Conservation (phyloP, 306 rosid species). For the Biancaea sappan region DNA sequence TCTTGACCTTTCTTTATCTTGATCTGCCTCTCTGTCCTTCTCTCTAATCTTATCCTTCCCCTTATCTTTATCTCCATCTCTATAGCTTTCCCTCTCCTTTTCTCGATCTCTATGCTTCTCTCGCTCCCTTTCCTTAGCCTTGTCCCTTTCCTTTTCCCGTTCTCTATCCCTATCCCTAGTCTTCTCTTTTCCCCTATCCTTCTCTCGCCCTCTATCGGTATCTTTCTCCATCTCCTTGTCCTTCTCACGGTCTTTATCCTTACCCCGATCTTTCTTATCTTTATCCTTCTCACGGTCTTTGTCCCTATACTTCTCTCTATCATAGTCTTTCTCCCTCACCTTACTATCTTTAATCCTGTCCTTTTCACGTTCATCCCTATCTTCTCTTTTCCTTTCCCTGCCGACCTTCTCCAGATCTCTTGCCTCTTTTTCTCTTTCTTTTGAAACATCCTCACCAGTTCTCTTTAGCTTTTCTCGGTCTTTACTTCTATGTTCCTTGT, state of each 20-base stretch:
- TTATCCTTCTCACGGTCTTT: constrained; percentile 68
- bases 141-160: constrained; percentile 52
- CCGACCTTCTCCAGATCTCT: constrained; percentile 55
- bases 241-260: constrained; percentile 67
- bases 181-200: constrained; percentile 69
- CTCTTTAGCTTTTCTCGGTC: constrained; percentile 64
- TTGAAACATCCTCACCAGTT: constrained; percentile 47
- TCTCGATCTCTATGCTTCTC: constrained; percentile 50
- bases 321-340: constrained; percentile 71
- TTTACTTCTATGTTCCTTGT: constrained; percentile 68
- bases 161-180: constrained; percentile 60
- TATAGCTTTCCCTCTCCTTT: constrained; percentile 48
- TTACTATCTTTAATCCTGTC: constrained; percentile 66
- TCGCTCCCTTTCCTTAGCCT: constrained; percentile 56
- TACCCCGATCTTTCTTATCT: constrained; percentile 65
- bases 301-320: constrained; percentile 66
- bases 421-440: constrained; percentile 57
- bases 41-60: constrained; percentile 51
- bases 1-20: constrained; percentile 60
- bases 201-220: constrained; percentile 59
- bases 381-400: constrained; percentile 74
- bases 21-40: constrained; percentile 51
- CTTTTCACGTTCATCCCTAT: constrained; percentile 74
- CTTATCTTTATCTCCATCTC: constrained; percentile 56
- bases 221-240: constrained; percentile 64